Conservation (phyloP, 176 grass and related monocot species). For the Tillandsia leiboldiana region DNA sequence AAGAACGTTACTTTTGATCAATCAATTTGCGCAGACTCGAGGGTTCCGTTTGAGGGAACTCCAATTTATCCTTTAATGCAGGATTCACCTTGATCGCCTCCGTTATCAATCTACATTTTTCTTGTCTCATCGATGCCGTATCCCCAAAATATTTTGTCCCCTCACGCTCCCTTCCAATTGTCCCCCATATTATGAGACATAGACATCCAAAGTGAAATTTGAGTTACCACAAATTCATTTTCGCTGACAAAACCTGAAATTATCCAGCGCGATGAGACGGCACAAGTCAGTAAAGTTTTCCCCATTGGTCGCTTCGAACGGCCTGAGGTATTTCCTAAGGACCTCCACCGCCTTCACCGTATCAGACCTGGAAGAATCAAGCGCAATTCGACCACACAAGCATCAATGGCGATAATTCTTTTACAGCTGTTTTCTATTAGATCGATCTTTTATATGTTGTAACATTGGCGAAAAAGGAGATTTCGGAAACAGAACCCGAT, state of each 20-base stretch:
- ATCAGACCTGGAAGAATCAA: slow-evolving; percentile 11
- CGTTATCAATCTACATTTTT: slow-evolving; percentile 16
- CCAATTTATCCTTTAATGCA: slow-evolving; percentile 22
- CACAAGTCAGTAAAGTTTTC: slow-evolving; percentile 5
- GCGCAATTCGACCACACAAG: too few relatives aligned
- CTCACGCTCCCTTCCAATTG: slow-evolving; percentile 9
- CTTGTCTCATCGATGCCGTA: slow-evolving; percentile 11
- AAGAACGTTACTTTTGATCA: slow-evolving; percentile 14
- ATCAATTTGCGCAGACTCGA: slow-evolving; percentile 20
- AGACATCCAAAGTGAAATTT: background rate
- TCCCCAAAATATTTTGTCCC: slow-evolving; percentile 17
- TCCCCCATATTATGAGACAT: background rate
- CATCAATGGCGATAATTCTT: too few relatives aligned
- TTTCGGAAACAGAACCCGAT: too few relatives aligned
- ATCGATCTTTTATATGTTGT: too few relatives aligned
- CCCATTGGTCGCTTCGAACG: slow-evolving; percentile 9
- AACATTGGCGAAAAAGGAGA: too few relatives aligned
- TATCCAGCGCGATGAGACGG: slow-evolving; percentile 10
- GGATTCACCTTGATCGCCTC: slow-evolving; percentile 17
- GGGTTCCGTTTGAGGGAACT: slow-evolving; percentile 16
- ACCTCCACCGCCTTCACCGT: slow-evolving; percentile 15
- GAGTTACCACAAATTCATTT: slow-evolving; percentile 5
- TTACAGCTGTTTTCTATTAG: too few relatives aligned
- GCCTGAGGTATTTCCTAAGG: slow-evolving; percentile 23
- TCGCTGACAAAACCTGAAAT: slow-evolving; percentile 33